A percentile compares a stretch with the other conserved stretches of the same genome.
phyloP scores from a whole-genome alignment of 106 monocot genomes.

The Dendrobium officinale region DNA sequence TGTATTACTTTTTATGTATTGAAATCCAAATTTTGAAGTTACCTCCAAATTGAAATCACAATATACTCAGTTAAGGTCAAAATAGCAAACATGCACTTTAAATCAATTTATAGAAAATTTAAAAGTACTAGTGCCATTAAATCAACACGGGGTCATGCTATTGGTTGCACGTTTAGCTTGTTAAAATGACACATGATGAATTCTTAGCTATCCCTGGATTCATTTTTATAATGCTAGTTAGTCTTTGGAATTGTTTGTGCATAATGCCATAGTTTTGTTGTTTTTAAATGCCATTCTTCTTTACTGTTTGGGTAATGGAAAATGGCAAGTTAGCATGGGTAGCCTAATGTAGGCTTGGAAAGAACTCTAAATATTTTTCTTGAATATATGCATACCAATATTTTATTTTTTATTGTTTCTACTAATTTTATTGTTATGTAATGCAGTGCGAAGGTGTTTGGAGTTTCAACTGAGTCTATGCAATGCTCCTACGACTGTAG shows the following conservation, averaged over 20 bases:
- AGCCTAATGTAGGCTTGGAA: background rate
- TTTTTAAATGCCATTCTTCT: background rate
- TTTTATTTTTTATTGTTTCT: background rate
- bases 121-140: background rate
- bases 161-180: background rate
- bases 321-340: background rate
- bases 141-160: background rate
- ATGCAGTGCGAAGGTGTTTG: conserved; percentile 57
- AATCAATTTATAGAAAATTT: background rate
- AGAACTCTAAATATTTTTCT: background rate
- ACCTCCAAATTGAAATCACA: background rate
- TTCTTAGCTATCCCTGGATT: background rate
- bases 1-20: background rate
- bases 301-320: background rate
- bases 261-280: no score
- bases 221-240: background rate
- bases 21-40: background rate
- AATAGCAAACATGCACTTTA: background rate
- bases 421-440: background rate
- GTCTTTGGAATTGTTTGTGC: no score
- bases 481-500: conserved; percentile 61
- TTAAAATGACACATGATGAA: background rate
- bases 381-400: background rate
- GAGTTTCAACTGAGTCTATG: conserved; percentile 72
- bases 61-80: background rate